Conservation (phyloP, 164 flowering plant genomes). For the Dillenia suffruticosa region DNA sequence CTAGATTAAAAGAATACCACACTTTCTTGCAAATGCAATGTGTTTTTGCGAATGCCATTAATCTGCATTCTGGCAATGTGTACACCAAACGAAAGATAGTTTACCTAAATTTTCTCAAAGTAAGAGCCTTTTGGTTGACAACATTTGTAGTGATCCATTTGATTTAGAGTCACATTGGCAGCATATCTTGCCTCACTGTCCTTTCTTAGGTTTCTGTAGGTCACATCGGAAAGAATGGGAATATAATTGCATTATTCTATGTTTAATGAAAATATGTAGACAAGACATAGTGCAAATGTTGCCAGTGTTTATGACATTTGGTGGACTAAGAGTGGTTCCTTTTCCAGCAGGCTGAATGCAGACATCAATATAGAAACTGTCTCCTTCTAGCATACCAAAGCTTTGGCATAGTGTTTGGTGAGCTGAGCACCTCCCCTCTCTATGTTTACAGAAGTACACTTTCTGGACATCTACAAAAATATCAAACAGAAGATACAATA, state of each 20-base stretch:
- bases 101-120: too few species aligned
- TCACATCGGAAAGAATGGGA: not conserved
- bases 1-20: too few species aligned
- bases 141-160: too few species aligned
- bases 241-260: not conserved
- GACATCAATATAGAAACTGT: slow-evolving; percentile 17
- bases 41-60: too few species aligned
- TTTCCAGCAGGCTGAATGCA: slow-evolving; percentile 39
- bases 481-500: slow-evolving; percentile 48
- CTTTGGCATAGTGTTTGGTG: slow-evolving; percentile 66
- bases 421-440: slow-evolving; percentile 69
- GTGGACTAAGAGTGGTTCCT: not conserved
- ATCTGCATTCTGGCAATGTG: too few species aligned
- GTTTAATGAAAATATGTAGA: not conserved
- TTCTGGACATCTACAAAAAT: slow-evolving; percentile 32
- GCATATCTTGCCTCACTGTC: too few species aligned
- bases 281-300: not conserved
- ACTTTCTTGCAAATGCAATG: too few species aligned
- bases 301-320: not conserved
- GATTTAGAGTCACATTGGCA: too few species aligned
- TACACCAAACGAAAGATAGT: too few species aligned
- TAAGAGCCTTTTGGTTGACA: too few species aligned
- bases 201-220: too few species aligned
- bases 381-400: slow-evolving; percentile 66
- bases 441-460: slow-evolving; percentile 63